A percentile compares a stretch with the other conserved stretches of the same genome.
Conservation (phyloP, 2,329 filamentous ascomycete genomes). For the Neofusicoccum parvum region DNA sequence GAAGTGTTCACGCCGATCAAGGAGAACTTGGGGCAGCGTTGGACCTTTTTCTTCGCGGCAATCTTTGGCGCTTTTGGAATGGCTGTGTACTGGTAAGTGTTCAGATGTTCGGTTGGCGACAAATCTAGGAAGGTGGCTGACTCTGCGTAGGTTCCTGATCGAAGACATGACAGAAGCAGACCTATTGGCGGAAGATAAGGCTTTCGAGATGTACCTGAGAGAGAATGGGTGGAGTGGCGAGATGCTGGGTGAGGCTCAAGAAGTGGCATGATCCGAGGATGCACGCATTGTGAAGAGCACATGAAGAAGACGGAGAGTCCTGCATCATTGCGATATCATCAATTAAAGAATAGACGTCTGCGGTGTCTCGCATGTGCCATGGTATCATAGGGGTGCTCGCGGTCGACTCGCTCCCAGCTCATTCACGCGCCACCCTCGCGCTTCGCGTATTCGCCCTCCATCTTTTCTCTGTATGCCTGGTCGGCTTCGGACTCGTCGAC, state of each 20-base stretch:
- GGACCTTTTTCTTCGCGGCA: conserved; percentile 57
- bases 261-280: not conserved
- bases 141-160: not conserved
- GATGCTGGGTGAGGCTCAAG: not conserved
- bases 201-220: not conserved
- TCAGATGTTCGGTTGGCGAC: not conserved
- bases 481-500: conserved; percentile 12
- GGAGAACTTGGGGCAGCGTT: conserved; percentile 48
- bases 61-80: conserved; percentile 47
- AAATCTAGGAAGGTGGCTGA: not conserved
- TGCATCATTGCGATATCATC: not conserved
- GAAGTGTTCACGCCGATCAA: conserved; percentile 55
- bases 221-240: conserved; percentile 1
- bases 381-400: not conserved
- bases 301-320: not conserved
- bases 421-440: conserved; percentile 34
- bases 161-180: conserved; percentile 11
- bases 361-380: not conserved
- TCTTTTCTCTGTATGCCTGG: not conserved
- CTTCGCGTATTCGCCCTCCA: conserved; percentile 32
- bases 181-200: conserved; percentile 1
- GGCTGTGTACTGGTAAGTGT: conserved; percentile 21
- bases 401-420: not conserved
- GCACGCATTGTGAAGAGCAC: not conserved
- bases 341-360: not conserved